A percentile compares a stretch with the other conserved stretches of the same genome.
phyloP scores from a whole-genome alignment of 2,329 filamentous ascomycete species.

The Thielaviopsis euricoi region DNA sequence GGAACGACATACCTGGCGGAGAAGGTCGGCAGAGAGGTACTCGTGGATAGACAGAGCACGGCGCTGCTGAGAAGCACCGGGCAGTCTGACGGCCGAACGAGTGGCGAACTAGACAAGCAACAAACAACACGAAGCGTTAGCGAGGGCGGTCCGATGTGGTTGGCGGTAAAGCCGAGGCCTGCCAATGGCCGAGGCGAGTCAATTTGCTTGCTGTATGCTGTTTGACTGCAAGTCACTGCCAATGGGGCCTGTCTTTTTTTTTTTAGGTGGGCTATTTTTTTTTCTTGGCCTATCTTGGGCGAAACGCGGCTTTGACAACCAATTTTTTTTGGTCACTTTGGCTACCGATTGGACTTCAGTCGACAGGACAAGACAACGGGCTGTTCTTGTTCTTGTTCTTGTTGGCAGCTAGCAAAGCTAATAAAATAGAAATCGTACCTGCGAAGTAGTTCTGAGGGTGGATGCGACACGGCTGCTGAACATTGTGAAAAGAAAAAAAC shows the following conservation, averaged over 20 bases:
- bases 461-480: slow-evolving; percentile 12
- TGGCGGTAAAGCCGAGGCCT: slow-evolving; percentile 12
- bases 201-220: too few species aligned
- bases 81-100: slow-evolving; percentile 35
- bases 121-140: slow-evolving; percentile 1
- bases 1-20: slow-evolving; percentile 44
- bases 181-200: background rate
- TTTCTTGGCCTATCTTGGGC: background rate
- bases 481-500: slow-evolving; percentile 7
- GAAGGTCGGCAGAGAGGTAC: slow-evolving; percentile 86
- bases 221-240: background rate
- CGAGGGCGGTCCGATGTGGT: slow-evolving; percentile 5
- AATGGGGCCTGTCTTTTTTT: background rate
- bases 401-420: too few species aligned
- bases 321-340: too few species aligned
- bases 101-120: slow-evolving; percentile 15
- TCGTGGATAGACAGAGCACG: slow-evolving; percentile 94
- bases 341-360: too few species aligned
- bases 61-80: slow-evolving; percentile 60
- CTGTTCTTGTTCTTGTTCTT: too few species aligned
- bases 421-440: background rate
- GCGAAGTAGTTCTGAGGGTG: slow-evolving; percentile 9
- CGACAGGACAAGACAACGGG: too few species aligned
- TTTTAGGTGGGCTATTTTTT: background rate
- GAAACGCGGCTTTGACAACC: too few species aligned